phyloP scores from a whole-genome alignment of 345 rosid species.

The Eucalyptus cloeziana region DNA sequence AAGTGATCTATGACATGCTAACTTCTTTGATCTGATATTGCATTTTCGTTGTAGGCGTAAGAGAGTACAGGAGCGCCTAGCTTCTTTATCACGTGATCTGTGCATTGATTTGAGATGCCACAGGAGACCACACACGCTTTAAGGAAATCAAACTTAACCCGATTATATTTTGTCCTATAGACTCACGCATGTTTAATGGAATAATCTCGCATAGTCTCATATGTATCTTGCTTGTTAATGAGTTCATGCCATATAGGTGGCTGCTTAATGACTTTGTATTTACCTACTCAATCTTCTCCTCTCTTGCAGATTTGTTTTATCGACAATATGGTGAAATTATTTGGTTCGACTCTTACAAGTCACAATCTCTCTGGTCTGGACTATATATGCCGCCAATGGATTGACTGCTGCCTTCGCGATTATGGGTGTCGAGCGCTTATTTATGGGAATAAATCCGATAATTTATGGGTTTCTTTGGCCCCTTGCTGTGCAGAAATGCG shows the following conservation, averaged over 20 bases:
- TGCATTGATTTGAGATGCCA: neutral
- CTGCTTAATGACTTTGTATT: neutral
- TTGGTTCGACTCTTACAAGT: neutral
- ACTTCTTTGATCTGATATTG: neutral
- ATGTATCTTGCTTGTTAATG: neutral
- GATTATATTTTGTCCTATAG: neutral
- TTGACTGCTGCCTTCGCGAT: neutral
- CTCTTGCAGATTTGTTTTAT: neutral
- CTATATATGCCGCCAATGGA: neutral
- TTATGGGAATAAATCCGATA: neutral
- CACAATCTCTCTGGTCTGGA: neutral
- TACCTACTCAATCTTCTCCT: neutral
- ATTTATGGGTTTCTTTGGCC: neutral
- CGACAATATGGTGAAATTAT: neutral
- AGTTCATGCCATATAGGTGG: neutral
- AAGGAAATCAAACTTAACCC: neutral
- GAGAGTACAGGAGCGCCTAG: neutral
- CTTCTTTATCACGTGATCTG: neutral
- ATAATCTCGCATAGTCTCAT: neutral
- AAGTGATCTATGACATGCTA: neutral
- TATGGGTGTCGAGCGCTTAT: neutral
- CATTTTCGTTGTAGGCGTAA: neutral
- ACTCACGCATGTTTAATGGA: neutral
- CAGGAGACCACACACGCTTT: neutral
- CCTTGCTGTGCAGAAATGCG: neutral